Evolutionary conservation across 1,139 yeast species (phyloP).

Genomic region (Saccharomycopsis hybrid): DNA sequence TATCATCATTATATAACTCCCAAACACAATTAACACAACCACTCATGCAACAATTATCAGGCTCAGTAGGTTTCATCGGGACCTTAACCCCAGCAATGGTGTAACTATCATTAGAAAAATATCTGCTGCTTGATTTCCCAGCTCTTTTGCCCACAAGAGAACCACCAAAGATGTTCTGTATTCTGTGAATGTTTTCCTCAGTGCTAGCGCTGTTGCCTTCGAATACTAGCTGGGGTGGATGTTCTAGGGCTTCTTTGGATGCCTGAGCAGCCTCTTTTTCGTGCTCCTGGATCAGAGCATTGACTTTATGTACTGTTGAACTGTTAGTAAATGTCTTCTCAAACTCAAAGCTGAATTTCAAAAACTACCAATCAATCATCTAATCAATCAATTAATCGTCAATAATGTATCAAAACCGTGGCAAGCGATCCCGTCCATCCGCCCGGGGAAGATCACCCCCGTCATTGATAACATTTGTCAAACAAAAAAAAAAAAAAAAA

Average conservation of each 20-base stretch:
- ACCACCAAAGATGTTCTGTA: conserved; percentile 51
- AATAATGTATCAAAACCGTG: too few species aligned
- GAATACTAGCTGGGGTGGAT: conserved; percentile 25
- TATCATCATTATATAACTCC: conserved; percentile 85
- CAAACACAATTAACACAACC: conserved; percentile 97
- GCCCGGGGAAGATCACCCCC: too few species aligned
- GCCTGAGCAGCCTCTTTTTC: not conserved
- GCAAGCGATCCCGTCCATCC: too few species aligned
- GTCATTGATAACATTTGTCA: too few species aligned
- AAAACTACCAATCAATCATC: too few species aligned
- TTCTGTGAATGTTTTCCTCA: conserved; percentile 39
- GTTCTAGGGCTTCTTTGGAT: not conserved
- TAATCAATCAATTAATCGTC: too few species aligned
- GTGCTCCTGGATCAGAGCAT: too few species aligned
- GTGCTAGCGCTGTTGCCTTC: conserved; percentile 43
- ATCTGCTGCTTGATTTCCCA: conserved; percentile 38
- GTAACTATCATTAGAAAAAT: conserved; percentile 30
- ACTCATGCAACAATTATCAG: conserved; percentile 96
- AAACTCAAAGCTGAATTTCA: too few species aligned
- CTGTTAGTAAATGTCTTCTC: too few species aligned
- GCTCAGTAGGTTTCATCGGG: conserved; percentile 77
- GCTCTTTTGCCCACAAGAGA: conserved; percentile 51
- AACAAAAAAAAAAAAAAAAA: too few species aligned
- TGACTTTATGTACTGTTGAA: too few species aligned
- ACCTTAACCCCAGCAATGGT: conserved; percentile 68